phyloP scores from a whole-genome alignment of 352 stramenopile genomes.

The Pythium vanterpoolii region DNA sequence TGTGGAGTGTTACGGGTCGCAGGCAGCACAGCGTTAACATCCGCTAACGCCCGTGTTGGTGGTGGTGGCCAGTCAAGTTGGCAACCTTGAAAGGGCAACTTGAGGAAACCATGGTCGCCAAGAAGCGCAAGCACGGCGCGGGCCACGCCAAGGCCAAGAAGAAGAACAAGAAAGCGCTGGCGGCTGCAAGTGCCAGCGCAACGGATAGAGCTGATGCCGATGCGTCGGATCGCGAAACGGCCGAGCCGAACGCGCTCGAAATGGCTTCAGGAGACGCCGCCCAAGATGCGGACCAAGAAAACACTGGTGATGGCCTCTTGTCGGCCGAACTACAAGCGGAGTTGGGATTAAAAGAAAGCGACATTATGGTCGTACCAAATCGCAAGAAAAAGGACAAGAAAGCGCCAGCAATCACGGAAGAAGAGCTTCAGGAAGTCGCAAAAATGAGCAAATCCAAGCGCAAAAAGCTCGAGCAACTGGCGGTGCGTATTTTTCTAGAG shows the following conservation, averaged over 20 bases:
- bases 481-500: conserved; percentile 19
- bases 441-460: conserved; percentile 82
- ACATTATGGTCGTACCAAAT: conserved; percentile 58
- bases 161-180: conserved; percentile 51
- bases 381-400: conserved; percentile 46
- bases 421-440: conserved; percentile 57
- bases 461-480: conserved; percentile 76
- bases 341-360: conserved; percentile 53
- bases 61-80: conserved; percentile 3
- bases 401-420: conserved; percentile 40
- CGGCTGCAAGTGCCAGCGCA: conserved; percentile 1
- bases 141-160: conserved; percentile 33
- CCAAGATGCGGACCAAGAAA: conserved; percentile 4
- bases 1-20: not conserved
- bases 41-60: conserved; percentile 1
- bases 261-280: conserved; percentile 16
- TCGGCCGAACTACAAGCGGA: conserved; percentile 65
- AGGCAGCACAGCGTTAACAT: conserved; percentile 4
- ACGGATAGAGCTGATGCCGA: conserved; percentile 13
- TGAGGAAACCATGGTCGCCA: conserved; percentile 39
- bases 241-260: conserved; percentile 6
- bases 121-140: conserved; percentile 53
- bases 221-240: conserved; percentile 4
- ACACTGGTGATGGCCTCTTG: conserved; percentile 32
- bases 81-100: not conserved